phyloP scores from a whole-genome alignment of 345 rosid genomes.

The Eucalyptus cladocalyx region DNA sequence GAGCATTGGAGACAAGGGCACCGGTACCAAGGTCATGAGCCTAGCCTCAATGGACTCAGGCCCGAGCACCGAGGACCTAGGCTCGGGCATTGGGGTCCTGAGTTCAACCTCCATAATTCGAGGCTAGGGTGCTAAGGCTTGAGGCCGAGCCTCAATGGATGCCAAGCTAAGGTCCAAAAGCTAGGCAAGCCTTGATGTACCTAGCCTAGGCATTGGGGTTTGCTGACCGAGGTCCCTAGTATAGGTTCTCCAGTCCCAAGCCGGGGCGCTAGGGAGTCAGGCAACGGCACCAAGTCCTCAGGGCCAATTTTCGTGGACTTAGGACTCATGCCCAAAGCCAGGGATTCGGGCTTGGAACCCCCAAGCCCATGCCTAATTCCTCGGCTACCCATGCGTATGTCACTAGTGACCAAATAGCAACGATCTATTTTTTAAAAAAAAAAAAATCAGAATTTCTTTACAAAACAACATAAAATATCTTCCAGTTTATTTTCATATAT shows the following conservation, averaged over 20 bases:
- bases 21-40: background rate
- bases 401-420: no score
- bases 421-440: no score
- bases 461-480: no score
- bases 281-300: no score
- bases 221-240: fast-evolving
- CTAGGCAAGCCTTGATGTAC: background rate
- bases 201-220: background rate
- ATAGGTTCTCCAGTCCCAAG: fast-evolving
- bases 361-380: no score
- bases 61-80: fast-evolving
- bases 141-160: background rate
- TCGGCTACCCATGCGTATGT: fast-evolving
- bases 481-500: no score
- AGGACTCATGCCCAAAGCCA: no score
- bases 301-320: no score
- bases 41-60: background rate
- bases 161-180: background rate
- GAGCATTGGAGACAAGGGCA: background rate
- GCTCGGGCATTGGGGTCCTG: fast-evolving
- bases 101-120: background rate
- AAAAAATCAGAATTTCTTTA: no score
- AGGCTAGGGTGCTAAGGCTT: background rate
- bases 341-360: no score
- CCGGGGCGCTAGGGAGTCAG: fast-evolving